Evolutionary conservation across 192 early-diverging fungal species (phyloP), one percentile per base, ranked within the genome.

Genomic region (Gamsiella multidivaricata): DNA sequence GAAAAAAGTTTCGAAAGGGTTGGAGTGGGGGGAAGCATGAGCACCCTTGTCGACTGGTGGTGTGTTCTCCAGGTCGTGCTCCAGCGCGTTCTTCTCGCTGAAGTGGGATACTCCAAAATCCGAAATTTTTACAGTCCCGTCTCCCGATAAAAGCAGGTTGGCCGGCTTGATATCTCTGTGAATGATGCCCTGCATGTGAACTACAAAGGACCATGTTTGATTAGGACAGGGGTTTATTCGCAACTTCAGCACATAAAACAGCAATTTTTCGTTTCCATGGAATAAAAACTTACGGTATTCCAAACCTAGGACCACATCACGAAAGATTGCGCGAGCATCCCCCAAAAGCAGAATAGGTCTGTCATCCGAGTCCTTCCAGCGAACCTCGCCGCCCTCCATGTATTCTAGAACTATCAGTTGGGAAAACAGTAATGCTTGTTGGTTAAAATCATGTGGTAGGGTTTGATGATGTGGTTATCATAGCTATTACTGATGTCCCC

Each of bases 131-230:
- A 97, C 95, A 1, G 87, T 80, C 5, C 87, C 83, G 22, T 91
- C 91, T 32, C 82, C 85, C 2, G 89, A 93, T 52, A 92, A 80
- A 15, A 99, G 83, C 39, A 99, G 82, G 71, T 99, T 99, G 23
- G 96, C 96, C 2, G 98, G 97, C 85, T 99, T 99, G 80, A 99
- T 94, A 65, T 99, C 98, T 34, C 97, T 89, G 69, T 99, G 98
- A 32, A 99, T 91, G 49, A 99, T 96, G 22, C 98, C 96, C 57
- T 93, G 94, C 59, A 92, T 92, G 69, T 98, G 96, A 52, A 98
- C 91, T 93, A 65, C 6, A 34, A 36, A 20, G 9, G 8, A n/a
- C 9, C 11, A 28, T 22, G 51, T 53, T 53, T 22, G 28, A 3
- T 28, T 23, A 26, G 8, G 51, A 33, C 10, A 55, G n/a, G 10